These are phyloP conservation scores for Botrytis hyacinthi DNA, from an alignment of 2,329 filamentous ascomycete genomes.

Conservation along the genomic window DNA sequence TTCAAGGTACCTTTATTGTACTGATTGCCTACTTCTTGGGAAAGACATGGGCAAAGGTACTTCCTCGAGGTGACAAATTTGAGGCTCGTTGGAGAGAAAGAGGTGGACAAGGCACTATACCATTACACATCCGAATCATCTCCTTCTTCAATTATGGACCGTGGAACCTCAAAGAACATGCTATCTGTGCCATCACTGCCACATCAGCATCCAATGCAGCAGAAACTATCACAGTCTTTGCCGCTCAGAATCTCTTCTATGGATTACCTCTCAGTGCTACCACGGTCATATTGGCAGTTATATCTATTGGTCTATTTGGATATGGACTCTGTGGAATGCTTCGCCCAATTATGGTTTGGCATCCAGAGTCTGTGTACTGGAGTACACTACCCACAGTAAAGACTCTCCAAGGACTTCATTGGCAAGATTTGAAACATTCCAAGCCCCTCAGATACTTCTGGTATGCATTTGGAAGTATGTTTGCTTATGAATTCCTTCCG, in stretches of 20 bases:
- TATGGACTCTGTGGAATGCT: constrained; percentile 50
- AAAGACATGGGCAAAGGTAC: constrained; percentile 46
- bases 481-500: constrained; percentile 50
- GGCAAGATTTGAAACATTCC: constrained; percentile 41
- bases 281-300: constrained; percentile 45
- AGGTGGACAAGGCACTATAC: constrained; percentile 44
- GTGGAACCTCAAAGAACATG: constrained; percentile 56
- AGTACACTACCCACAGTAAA: constrained; percentile 42
- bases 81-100: constrained; percentile 48
- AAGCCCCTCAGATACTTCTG: constrained; percentile 45
- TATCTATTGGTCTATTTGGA: constrained; percentile 50
- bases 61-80: constrained; percentile 53
- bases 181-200: constrained; percentile 53
- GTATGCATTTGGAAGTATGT: constrained; percentile 43
- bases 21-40: constrained; percentile 57
- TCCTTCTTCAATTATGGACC: constrained; percentile 51
- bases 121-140: constrained; percentile 43
- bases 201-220: constrained; percentile 52
- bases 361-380: constrained; percentile 50
- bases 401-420: constrained; percentile 44
- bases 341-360: constrained; percentile 47
- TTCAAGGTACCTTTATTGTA: constrained; percentile 55
- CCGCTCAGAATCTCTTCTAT: constrained; percentile 50
- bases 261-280: constrained; percentile 42
- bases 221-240: constrained; percentile 43